These are phyloP conservation scores for Colletotrichum destructivum DNA, from an alignment of 2,329 filamentous ascomycete species.

Conservation along the genomic window DNA sequence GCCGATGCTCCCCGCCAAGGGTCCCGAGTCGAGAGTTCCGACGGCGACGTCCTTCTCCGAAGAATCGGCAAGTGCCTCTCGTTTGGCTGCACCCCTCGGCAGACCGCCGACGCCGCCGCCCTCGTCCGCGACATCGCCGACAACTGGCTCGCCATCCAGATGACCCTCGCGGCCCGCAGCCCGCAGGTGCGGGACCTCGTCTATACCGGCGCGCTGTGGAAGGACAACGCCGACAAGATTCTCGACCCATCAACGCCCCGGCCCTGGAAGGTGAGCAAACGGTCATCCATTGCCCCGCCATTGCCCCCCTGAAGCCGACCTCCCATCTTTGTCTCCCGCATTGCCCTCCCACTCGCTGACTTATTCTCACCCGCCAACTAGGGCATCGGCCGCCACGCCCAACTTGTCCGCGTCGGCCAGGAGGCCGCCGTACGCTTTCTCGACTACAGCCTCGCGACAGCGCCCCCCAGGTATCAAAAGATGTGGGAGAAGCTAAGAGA, in stretches of 20 bases:
- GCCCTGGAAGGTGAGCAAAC: background rate
- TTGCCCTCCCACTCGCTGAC: slow-evolving; percentile 4
- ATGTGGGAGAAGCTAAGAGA: background rate
- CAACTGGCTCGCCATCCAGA: slow-evolving; percentile 17
- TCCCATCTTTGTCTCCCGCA: too few species aligned
- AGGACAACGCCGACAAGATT: background rate
- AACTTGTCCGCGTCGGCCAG: background rate
- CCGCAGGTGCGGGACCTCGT: background rate
- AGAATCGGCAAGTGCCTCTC: slow-evolving; percentile 43
- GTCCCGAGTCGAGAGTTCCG: background rate
- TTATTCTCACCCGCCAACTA: background rate
- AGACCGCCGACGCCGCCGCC: slow-evolving; percentile 34
- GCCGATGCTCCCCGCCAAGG: background rate
- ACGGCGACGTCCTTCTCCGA: background rate
- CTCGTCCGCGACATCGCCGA: slow-evolving; percentile 32
- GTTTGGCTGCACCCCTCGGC: slow-evolving; percentile 42
- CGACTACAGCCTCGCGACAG: background rate
- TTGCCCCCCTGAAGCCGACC: too few species aligned
- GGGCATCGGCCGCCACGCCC: background rate
- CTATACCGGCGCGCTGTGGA: background rate
- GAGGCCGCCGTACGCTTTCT: slow-evolving; percentile 3
- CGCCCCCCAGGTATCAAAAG: background rate
- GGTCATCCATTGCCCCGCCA: background rate
- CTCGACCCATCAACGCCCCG: background rate
- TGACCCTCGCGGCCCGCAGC: background rate